Conservation (phyloP, 2,329 filamentous ascomycete species). For the Pestalotiopsis fici region DNA sequence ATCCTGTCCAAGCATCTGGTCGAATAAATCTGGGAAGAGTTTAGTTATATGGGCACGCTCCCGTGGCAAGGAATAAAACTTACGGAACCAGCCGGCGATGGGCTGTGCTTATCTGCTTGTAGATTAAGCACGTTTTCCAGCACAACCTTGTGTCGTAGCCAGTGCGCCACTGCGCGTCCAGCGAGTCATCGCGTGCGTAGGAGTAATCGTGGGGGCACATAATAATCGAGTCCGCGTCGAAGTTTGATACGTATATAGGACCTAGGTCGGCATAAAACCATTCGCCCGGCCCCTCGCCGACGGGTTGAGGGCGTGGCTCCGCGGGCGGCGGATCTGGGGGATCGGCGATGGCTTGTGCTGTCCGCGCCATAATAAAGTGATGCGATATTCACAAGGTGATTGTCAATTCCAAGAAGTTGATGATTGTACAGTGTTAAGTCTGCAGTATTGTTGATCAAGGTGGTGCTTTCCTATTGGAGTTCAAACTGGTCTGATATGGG, state of each 20-base stretch:
- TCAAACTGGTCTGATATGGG: too few species aligned
- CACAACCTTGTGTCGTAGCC: not conserved
- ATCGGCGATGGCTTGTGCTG: not conserved
- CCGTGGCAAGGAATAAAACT: not conserved
- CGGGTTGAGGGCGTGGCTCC: not conserved
- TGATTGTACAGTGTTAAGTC: too few species aligned
- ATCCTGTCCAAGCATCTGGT: slow-evolving; percentile 6
- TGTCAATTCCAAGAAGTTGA: too few species aligned
- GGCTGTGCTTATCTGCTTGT: slow-evolving; percentile 1
- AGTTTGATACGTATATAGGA: not conserved
- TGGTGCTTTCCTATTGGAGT: too few species aligned
- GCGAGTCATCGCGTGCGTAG: not conserved
- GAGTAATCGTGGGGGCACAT: not conserved
- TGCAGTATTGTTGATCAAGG: too few species aligned
- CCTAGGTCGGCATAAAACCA: not conserved
- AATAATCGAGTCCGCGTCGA: not conserved
- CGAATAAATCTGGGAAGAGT: not conserved
- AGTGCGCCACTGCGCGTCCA: not conserved
- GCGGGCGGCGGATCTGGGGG: not conserved
- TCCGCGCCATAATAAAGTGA: slow-evolving; percentile 1
- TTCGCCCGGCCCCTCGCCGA: not conserved
- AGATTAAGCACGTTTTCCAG: slow-evolving; percentile 3
- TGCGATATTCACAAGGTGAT: too few species aligned
- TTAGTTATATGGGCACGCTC: not conserved
- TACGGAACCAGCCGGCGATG: not conserved